A percentile compares a stretch with the other conserved stretches of the same genome.
phyloP scores from a whole-genome alignment of 164 flowering plant genomes.

The Warburgia ugandensis region DNA sequence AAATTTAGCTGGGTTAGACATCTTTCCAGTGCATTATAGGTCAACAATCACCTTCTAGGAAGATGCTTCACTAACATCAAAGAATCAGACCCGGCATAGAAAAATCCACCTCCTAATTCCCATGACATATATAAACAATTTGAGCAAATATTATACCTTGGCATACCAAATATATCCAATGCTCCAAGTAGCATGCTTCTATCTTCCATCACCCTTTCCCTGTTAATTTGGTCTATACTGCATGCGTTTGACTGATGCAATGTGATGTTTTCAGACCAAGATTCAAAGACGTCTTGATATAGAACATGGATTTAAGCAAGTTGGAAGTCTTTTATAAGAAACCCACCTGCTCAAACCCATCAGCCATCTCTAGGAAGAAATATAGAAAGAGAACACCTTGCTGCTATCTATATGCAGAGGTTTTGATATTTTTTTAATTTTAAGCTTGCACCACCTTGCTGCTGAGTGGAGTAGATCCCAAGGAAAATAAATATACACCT shows the following conservation, averaged over 20 bases:
- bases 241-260: neutral
- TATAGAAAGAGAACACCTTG: too few relatives aligned
- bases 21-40: conserved; percentile 15
- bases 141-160: neutral
- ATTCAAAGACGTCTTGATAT: conserved; percentile 7
- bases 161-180: neutral
- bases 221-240: neutral
- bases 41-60: conserved; percentile 14
- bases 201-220: too few relatives aligned
- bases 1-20: conserved; percentile 21
- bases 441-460: too few relatives aligned
- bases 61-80: conserved; percentile 3
- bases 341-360: conserved; percentile 1
- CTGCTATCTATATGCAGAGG: too few relatives aligned
- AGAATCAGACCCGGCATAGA: neutral
- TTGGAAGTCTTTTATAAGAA: neutral
- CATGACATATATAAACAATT: neutral
- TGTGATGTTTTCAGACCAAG: neutral
- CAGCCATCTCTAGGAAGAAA: neutral
- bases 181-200: neutral
- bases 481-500: conserved; percentile 4
- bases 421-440: too few relatives aligned
- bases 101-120: neutral
- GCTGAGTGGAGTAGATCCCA: too few relatives aligned
- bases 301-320: conserved; percentile 17